phyloP scores from a whole-genome alignment of 441 rosid genomes.

The Erysimum pusillum region DNA sequence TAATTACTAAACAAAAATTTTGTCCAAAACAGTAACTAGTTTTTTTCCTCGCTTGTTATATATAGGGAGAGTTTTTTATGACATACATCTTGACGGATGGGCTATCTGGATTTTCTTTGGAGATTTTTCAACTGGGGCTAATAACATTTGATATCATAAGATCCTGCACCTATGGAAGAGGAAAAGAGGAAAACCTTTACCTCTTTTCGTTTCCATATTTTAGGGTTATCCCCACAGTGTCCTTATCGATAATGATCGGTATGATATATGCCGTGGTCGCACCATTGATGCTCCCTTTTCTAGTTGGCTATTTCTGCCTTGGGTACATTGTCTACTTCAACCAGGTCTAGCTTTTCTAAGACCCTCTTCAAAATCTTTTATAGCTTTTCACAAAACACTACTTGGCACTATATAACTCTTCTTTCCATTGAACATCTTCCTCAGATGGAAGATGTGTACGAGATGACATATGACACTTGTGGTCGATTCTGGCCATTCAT shows the following conservation, averaged over 20 bases:
- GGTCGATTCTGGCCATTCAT: constrained; percentile 86
- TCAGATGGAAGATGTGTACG: constrained; percentile 88
- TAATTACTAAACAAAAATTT: not conserved
- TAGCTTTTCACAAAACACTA: not conserved
- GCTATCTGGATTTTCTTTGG: constrained; percentile 84
- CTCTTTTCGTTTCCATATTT: constrained; percentile 80
- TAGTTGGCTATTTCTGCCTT: constrained; percentile 77
- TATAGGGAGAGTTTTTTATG: constrained; percentile 87
- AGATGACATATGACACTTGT: constrained; percentile 72
- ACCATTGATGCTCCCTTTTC: constrained; percentile 83
- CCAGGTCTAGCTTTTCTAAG: constrained; percentile 57
- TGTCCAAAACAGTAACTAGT: not conserved
- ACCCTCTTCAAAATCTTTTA: not conserved
- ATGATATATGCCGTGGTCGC: constrained; percentile 84
- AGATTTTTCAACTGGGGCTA: constrained; percentile 80
- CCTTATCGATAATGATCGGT: constrained; percentile 79
- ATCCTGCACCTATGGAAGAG: constrained; percentile 57
- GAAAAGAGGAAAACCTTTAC: constrained; percentile 67
- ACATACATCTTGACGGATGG: constrained; percentile 90
- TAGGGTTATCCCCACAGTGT: constrained; percentile 76
- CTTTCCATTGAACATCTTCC: constrained; percentile 19
- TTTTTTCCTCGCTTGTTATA: not conserved
- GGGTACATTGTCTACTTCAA: constrained; percentile 83
- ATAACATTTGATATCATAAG: constrained; percentile 65
- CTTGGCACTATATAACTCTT: constrained; percentile 6